Evolutionary conservation across 169 alveolate species (phyloP), one percentile per base, ranked within the genome.

Genomic region (Plasmodium fragile): DNA sequence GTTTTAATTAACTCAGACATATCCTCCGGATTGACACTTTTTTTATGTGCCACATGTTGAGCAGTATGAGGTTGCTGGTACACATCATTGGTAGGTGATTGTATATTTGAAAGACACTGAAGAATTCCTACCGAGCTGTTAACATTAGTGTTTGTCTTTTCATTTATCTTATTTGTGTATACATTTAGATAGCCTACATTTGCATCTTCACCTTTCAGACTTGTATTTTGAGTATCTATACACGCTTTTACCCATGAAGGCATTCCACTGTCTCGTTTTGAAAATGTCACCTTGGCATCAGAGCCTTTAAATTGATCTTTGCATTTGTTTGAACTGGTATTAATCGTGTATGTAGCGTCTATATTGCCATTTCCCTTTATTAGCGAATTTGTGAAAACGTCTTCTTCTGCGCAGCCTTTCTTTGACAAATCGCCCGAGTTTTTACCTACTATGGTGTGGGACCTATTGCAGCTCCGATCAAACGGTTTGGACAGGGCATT

Each of bases 191-290:
- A 83, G 32, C 55, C 22, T 32, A 45, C 30, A 16, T 71, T 83
- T 25, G 71, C 32, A 11, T 22, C 43, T 25, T 69, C 73, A 41
- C 36, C 32, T 36, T 82, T 65, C 52, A 82, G 22, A 34, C 4
- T 28, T 69, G 92, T 28, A 69, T 13, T n/a, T 36, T 82, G 82
- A 11, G 32, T 71, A 22, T 82, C 70, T 82, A 53, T 22, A 30
- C 70, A 82, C 7, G 77, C 32, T 41, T 82, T 82, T 69, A 70
- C 45, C 82, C 92, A 71, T 11, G 81, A 22, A n/a, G 79, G 25
- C 16, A 43, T 3, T 39, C 25, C 92, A 18, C 43, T 30, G 39
- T 70, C 92, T 25, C 43, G 16, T 34, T 69, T 69, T 39, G 75
- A 32, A 39, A 82, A 65, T 34, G 18, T 65, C 22, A 69, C 75